Percentiles rank a stretch among this genome's conserved stretches.
Evolutionary conservation across 805 yeast species (phyloP).

Genomic region (Danielozyma ontarioensis): DNA sequence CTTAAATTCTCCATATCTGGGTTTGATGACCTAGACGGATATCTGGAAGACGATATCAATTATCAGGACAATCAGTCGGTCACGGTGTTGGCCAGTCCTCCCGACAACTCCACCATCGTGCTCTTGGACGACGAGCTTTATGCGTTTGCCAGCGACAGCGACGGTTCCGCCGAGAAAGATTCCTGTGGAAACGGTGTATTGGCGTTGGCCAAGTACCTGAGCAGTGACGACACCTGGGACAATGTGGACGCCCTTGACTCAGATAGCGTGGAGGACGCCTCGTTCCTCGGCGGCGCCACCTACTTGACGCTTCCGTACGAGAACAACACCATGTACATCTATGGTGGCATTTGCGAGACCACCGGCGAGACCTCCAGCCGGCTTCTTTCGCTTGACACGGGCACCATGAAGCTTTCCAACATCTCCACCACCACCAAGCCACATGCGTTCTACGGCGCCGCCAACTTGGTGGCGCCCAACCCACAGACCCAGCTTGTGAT

Average conservation of each 20-base stretch:
- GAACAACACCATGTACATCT: conserved; percentile 41
- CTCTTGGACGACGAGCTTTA: conserved; percentile 22
- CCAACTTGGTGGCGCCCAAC: conserved; percentile 38
- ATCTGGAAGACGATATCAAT: conserved; percentile 9
- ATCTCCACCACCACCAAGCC: conserved; percentile 50
- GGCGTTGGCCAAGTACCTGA: conserved; percentile 16
- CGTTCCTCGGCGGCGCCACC: conserved; percentile 32
- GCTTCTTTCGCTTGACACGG: conserved; percentile 40
- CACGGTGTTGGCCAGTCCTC: conserved; percentile 23
- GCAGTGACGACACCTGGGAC: conserved; percentile 15
- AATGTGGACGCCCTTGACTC: conserved; percentile 12
- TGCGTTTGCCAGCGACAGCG: conserved; percentile 17
- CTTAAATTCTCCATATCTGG: conserved; percentile 34
- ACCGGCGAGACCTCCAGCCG: conserved; percentile 31
- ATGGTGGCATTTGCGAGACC: conserved; percentile 43
- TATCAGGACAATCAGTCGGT: conserved; percentile 17
- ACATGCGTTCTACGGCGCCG: conserved; percentile 50
- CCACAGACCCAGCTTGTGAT: conserved; percentile 48
- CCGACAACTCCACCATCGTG: conserved; percentile 27
- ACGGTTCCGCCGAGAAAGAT: conserved; percentile 4
- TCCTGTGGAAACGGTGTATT: conserved; percentile 25
- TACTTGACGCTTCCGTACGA: conserved; percentile 36
- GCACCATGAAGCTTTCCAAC: conserved; percentile 25
- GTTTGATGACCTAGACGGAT: conserved; percentile 7
- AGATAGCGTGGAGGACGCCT: conserved; percentile 19